phyloP scores from a whole-genome alignment of 2,329 filamentous ascomycete species.

The Clarireedia homoeocarpa region DNA sequence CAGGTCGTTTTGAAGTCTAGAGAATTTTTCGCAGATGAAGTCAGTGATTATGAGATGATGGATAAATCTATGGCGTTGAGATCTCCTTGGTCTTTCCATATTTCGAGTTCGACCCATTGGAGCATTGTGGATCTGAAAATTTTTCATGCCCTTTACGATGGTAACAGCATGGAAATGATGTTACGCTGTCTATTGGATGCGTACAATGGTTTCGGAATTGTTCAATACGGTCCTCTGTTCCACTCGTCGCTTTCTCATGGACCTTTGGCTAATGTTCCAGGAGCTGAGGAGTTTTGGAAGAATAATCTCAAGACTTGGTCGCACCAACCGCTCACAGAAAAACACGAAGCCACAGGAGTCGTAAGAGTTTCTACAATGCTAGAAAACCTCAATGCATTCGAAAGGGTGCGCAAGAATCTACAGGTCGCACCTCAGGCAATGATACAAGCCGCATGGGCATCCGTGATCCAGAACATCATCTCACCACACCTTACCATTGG shows the following conservation, averaged over 20 bases:
- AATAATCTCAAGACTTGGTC: constrained; percentile 22
- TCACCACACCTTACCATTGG: constrained; percentile 47
- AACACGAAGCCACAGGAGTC: constrained; percentile 3
- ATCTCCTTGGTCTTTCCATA: constrained; percentile 19
- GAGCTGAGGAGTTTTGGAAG: constrained; percentile 59
- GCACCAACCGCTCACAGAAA: constrained; percentile 10
- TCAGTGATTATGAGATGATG: constrained; percentile 18
- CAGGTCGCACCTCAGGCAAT: constrained; percentile 74
- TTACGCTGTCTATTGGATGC: constrained; percentile 48
- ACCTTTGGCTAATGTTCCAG: constrained; percentile 46
- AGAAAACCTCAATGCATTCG: constrained; percentile 36
- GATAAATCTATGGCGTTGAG: constrained; percentile 23
- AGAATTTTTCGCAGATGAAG: constrained; percentile 38
- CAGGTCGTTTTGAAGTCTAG: constrained; percentile 54
- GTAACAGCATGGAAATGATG: constrained; percentile 64
- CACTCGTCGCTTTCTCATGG: constrained; percentile 61
- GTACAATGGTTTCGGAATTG: constrained; percentile 35
- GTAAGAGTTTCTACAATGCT: constrained; percentile 28
- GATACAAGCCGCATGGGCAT: constrained; percentile 66
- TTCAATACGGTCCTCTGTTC: constrained; percentile 45
- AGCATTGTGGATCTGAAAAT: constrained; percentile 54
- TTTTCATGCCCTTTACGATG: constrained; percentile 86
- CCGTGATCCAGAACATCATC: constrained; percentile 47
- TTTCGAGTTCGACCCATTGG: not conserved
- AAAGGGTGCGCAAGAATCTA: constrained; percentile 46